Evolutionary conservation across 2,329 filamentous ascomycete species (phyloP), one percentile per base, ranked within the genome.

Genomic region (Ophiosphaerella narmari): DNA sequence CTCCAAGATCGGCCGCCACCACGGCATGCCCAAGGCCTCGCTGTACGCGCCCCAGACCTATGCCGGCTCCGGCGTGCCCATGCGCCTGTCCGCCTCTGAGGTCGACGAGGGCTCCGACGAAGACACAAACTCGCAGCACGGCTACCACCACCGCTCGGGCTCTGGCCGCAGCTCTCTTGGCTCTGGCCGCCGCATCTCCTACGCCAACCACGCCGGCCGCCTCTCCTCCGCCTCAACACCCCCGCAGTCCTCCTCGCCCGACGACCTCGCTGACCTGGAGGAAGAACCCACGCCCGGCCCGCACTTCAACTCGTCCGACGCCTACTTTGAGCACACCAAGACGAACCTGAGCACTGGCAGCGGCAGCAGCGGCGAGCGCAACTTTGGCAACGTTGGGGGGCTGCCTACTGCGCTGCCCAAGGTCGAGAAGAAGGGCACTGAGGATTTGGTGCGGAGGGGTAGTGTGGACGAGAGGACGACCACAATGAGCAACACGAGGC

Each of bases 31-130:
- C 7, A 89, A 86, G 36, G 84, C 90, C 4, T 85, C 89, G 7
- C 87, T 90, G 34, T 96, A 95, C 71, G 86, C 86, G 8, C 87
- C 89, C 2, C 88, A 87, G 49, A 92, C 93, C 52, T 75, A 87
- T 46, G 79, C 83, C 48, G 88, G 90, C 52, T 88, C 87, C 35
- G 91, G 91, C 46, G 92, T 97, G 34, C 94, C 94, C 2, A 85
- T 97, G 74, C 87, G 94, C 37, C 80, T 99, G 55, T 96, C 90
- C 71, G 93, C 94, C n/a, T 95, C 90, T 43, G 94, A 99, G 73
- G 90, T 97, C 12, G 91, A 96, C 65, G 91, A 90, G 59, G 91
- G 87, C 59, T 90, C 92, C 63, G 90, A 87, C 68, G 89, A 91
- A 44, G 87, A 90, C 38, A 89, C 61, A 73, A 77, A 60, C 37